phyloP scores from a whole-genome alignment of 2,329 filamentous ascomycete species.

The Grosmannia clavigera region DNA sequence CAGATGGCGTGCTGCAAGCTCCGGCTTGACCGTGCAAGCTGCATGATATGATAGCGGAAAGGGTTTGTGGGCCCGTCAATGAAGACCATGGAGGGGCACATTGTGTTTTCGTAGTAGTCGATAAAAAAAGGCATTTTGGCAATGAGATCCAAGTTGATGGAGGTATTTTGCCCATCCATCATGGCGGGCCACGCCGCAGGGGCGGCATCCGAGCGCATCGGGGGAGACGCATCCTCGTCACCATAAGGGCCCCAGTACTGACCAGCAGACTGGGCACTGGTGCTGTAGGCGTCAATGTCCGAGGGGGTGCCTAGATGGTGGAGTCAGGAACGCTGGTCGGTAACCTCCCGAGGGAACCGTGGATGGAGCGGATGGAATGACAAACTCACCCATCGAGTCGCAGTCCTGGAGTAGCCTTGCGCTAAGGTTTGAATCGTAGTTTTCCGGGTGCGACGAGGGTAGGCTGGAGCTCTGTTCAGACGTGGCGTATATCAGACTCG shows the following conservation, averaged over 20 bases:
- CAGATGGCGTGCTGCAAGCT: slow-evolving; percentile 89
- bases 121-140: slow-evolving; percentile 78
- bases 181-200: slow-evolving; percentile 27
- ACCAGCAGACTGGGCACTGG: slow-evolving; percentile 34
- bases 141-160: slow-evolving; percentile 51
- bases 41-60: slow-evolving; percentile 71
- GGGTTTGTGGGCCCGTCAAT: slow-evolving; percentile 81
- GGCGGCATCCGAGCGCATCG: slow-evolving; percentile 22
- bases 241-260: slow-evolving; percentile 35
- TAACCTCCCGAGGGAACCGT: neutral
- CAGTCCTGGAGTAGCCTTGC: slow-evolving; percentile 42
- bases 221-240: slow-evolving; percentile 32
- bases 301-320: slow-evolving; percentile 19
- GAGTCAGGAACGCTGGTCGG: neutral
- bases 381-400: slow-evolving; percentile 42
- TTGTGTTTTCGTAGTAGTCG: slow-evolving; percentile 86
- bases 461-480: slow-evolving; percentile 50
- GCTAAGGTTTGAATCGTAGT: slow-evolving; percentile 42
- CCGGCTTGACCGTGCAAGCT: slow-evolving; percentile 62
- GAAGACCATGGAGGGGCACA: slow-evolving; percentile 83
- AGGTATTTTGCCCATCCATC: slow-evolving; percentile 32
- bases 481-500: slow-evolving; percentile 47
- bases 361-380: neutral
- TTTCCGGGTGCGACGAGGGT: slow-evolving; percentile 41
- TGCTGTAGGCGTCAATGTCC: slow-evolving; percentile 40